Evolutionary conservation across 805 yeast species (phyloP).

Genomic region (Saccharomycopsis oosterbeekiorum): DNA sequence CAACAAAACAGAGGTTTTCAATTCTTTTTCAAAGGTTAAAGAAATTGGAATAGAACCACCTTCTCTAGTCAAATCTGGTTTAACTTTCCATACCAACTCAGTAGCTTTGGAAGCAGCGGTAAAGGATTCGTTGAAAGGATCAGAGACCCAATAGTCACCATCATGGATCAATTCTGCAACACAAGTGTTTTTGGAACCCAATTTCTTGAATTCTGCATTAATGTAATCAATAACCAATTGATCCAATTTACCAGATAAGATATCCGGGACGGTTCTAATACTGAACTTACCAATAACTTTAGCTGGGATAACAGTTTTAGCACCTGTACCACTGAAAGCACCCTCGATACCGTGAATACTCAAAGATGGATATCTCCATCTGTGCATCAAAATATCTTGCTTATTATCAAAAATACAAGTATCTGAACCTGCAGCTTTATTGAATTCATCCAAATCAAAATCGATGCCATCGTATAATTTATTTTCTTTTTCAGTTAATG

Average conservation of each 20-base stretch:
- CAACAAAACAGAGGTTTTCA: slow-evolving; percentile 76
- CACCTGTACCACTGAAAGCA: slow-evolving; percentile 90
- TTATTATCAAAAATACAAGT: slow-evolving; percentile 71
- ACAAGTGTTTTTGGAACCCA: slow-evolving; percentile 69
- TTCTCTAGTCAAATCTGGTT: slow-evolving; percentile 96
- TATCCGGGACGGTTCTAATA: slow-evolving; percentile 94
- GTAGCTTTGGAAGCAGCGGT: slow-evolving; percentile 94
- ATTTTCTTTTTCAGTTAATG: slow-evolving; percentile 73
- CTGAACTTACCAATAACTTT: slow-evolving; percentile 91
- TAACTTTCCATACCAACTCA: slow-evolving; percentile 85
- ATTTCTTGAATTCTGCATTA: slow-evolving; percentile 50
- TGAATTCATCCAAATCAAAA: slow-evolving; percentile 73
- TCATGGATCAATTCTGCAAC: slow-evolving; percentile 77
- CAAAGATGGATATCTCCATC: slow-evolving; percentile 98
- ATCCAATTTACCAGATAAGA: slow-evolving; percentile 70
- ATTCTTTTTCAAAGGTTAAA: slow-evolving; percentile 78
- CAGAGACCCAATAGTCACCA: slow-evolving; percentile 93
- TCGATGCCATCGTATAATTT: slow-evolving; percentile 77
- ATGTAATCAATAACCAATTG: slow-evolving; percentile 66
- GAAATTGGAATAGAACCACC: slow-evolving; percentile 99
- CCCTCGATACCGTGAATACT: slow-evolving; percentile 97
- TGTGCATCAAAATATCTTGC: slow-evolving; percentile 85
- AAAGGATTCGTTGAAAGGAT: slow-evolving; percentile 87
- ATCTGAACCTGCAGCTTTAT: slow-evolving; percentile 80
- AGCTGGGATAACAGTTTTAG: slow-evolving; percentile 97